phyloP scores from a whole-genome alignment of 1,284 basidiomycete species.

The Moesziomyces antarcticus region DNA sequence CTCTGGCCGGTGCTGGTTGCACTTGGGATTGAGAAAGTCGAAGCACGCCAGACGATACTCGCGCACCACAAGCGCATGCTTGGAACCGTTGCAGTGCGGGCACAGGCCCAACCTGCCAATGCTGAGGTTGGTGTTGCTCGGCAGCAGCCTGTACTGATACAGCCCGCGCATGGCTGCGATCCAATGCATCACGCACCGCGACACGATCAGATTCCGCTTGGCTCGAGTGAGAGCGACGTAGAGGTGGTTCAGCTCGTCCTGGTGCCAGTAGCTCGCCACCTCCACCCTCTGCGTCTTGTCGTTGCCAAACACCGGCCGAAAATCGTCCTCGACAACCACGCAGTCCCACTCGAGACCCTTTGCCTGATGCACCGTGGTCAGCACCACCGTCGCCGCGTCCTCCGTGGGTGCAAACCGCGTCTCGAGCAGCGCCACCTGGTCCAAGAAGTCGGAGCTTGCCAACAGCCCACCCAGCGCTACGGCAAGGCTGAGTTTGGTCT shows the following conservation, averaged over 20 bases:
- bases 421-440: constrained; percentile 45
- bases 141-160: constrained; percentile 26
- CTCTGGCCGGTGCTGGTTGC: constrained; percentile 6
- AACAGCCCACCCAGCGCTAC: constrained; percentile 47
- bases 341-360: constrained; percentile 64
- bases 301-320: constrained; percentile 42
- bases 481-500: constrained; percentile 56
- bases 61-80: constrained; percentile 26
- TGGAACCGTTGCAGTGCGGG: constrained; percentile 28
- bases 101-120: constrained; percentile 28
- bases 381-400: constrained; percentile 41
- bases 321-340: constrained; percentile 58
- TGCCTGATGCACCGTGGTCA: constrained; percentile 62
- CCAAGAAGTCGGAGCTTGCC: constrained; percentile 50
- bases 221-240: constrained; percentile 61
- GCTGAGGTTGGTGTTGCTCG: constrained; percentile 19
- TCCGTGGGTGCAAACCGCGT: constrained; percentile 44
- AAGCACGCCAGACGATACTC: constrained; percentile 30
- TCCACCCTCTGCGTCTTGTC: constrained; percentile 33
- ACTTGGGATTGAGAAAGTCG: constrained; percentile 40
- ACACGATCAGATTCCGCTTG: constrained; percentile 47
- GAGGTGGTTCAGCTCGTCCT: constrained; percentile 60
- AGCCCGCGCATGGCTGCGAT: constrained; percentile 50
- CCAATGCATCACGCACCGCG: constrained; percentile 47
- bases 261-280: constrained; percentile 41